Base-by-base conservation (phyloP, 2,329 filamentous ascomycete species). In the Verticillium longisporum region DNA sequence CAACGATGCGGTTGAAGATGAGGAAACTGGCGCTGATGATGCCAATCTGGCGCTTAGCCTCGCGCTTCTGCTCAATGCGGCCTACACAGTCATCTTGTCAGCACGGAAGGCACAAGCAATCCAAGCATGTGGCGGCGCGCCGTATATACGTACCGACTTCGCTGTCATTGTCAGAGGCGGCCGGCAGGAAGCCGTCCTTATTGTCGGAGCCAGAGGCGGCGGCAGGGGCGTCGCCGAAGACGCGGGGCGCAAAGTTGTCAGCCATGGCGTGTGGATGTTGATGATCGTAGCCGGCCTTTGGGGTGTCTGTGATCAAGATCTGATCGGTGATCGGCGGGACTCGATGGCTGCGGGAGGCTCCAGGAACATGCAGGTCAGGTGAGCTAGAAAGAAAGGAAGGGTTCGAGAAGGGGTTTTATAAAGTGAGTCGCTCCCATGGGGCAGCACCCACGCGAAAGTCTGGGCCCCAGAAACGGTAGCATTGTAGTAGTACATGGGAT, bases 1-100 rank as follows among this genome's bases (percentile, higher is more conserved):
- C 86, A 61, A 89, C 83, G 74, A 88, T 84, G 61, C 85, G 82
- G 74, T 87, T 87, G 71, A 87, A 82, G 70, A 88, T 85, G 61
- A 87, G 75, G 71, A 86, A 83, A 21, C 79, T 73, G 21, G 85
- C 84, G 5, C 80, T 82, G 56, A 78, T 71, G 56, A 85, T 68
- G 56, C 83, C 83, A 61, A 87, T 84, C 67, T 84, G 79, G 45
- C 82, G 77, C 66, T 83, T 83, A 61, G 75, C 74, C 6, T 82
- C 78, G 50, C 76, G 75, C 5, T 75, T 80, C 56, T 71, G 57
- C 37, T 76, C 70, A 45, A 77, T 69, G 37, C 68, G 68, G 32
- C 71, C 73, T 69, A 60, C 50, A 62, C 21, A 7, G 26, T 18
- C 2, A 4, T 1, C 14, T 26, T 38, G 37, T 13, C 14, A n/a